These are phyloP conservation scores for Apiospora rasikravindrae DNA, from an alignment of 2,329 filamentous ascomycete species.

Conservation along the genomic window DNA sequence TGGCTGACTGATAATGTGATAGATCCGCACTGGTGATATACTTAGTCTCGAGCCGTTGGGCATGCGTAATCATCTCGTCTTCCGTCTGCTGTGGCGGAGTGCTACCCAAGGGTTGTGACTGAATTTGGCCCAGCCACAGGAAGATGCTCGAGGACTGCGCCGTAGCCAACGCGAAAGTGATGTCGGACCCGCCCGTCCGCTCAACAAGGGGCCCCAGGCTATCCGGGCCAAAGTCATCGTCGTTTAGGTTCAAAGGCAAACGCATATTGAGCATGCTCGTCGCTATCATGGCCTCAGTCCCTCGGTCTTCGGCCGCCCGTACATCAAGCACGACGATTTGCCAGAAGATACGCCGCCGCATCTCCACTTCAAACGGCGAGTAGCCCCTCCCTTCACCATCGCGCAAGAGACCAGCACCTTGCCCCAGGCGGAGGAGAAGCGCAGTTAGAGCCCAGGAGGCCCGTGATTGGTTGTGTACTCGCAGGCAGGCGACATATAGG, in stretches of 20 bases:
- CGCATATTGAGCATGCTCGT: conserved; percentile 51
- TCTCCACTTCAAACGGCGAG: conserved; percentile 60
- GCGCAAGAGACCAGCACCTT: conserved; percentile 48
- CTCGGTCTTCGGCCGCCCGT: conserved; percentile 59
- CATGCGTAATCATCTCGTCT: conserved; percentile 46
- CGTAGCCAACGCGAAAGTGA: conserved; percentile 47
- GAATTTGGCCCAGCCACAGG: conserved; percentile 44
- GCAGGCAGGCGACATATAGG: conserved; percentile 48
- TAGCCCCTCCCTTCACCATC: conserved; percentile 45
- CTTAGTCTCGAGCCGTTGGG: conserved; percentile 44
- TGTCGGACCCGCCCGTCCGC: conserved; percentile 46
- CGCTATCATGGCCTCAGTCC: conserved; percentile 50
- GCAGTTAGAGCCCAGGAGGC: conserved; percentile 49
- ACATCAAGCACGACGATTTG: conserved; percentile 67
- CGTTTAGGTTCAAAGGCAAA: conserved; percentile 59
- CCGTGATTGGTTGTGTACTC: conserved; percentile 43
- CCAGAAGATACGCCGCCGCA: conserved; percentile 66
- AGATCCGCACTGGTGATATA: conserved; percentile 45
- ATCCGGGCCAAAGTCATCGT: conserved; percentile 53
- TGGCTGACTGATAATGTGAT: conserved; percentile 39
- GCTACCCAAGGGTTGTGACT: conserved; percentile 24
- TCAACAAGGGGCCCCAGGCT: conserved; percentile 41
- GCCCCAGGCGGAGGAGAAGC: conserved; percentile 49
- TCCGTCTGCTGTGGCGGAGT: conserved; percentile 36
- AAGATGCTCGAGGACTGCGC: conserved; percentile 47